Conservation (phyloP, 1,284 basidiomycete species). For the Cutaneotrichosporon cutaneum region DNA sequence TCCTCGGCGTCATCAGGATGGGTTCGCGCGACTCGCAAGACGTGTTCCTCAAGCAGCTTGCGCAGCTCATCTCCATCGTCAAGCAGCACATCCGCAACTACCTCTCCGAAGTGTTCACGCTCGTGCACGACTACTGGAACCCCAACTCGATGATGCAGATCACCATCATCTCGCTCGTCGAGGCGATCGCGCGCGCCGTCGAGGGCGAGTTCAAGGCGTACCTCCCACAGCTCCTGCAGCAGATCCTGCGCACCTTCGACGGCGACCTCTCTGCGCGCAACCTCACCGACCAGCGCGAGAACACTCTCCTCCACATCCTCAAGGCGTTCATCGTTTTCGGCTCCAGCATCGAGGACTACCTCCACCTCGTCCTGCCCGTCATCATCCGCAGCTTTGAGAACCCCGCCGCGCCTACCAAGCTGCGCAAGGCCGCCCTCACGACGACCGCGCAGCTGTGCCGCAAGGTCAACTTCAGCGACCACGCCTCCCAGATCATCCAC, state of each 20-base stretch:
- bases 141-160: conserved; percentile 78
- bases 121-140: conserved; percentile 85
- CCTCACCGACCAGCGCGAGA: conserved; percentile 72
- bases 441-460: conserved; percentile 88
- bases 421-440: conserved; percentile 85
- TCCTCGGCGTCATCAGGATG: conserved; percentile 81
- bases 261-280: conserved; percentile 61
- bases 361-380: conserved; percentile 93
- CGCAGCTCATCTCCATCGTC: conserved; percentile 93
- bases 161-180: conserved; percentile 89
- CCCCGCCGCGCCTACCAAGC: conserved; percentile 67
- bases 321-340: conserved; percentile 92
- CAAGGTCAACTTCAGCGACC: conserved; percentile 98
- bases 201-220: conserved; percentile 99
- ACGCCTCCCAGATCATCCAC: conserved; percentile 95
- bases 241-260: conserved; percentile 85
- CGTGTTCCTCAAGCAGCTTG: conserved; percentile 93
- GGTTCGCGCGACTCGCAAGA: conserved; percentile 79
- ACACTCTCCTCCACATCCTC: conserved; percentile 75
- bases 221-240: conserved; percentile 86
- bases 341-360: conserved; percentile 94
- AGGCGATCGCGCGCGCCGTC: conserved; percentile 89
- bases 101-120: conserved; percentile 74
- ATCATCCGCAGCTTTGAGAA: conserved; percentile 91
- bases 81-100: conserved; percentile 97